Base-by-base conservation (phyloP, 345 rosid species). In the Hibiscus trionum region DNA sequence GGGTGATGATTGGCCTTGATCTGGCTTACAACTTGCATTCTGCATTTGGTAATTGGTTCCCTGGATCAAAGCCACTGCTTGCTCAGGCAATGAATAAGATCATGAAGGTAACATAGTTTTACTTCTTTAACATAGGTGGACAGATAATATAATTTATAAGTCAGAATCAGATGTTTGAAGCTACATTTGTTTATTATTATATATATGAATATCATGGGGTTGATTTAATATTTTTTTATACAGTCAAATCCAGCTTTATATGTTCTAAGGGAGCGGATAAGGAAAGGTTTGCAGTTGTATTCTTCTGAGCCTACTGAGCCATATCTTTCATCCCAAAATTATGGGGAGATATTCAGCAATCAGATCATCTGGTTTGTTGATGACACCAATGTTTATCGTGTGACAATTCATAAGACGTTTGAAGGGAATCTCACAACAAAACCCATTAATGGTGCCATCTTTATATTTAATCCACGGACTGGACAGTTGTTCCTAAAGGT, bases 221-320 rank as follows among this genome's bases (percentile, higher is more conserved):
- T 47, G 39, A 39, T 21, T 75, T 74, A 37, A 72, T 67, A 70
- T 9, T 47, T 44, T 71, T 78, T 1, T 11, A 19, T 69, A 82
- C 94, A 95, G 99, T 95, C 99, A 14, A 96, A 96, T 82, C 99
- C 99, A 35, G 98, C 99, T 71, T 77, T 96, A 60, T 96, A 96
- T 75, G 99, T 96, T 52, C 79, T 96, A 86, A 86, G 99, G 66
- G 99, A 96, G 86, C 89, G 99, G 33, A 93, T 96, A 79, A 87
- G 99, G 85, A 96, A 96, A 81, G 98, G 99, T 79, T 78, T 96
- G 82, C 99, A 96, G 91, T 70, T 96, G 75, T 96, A 96, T 81
- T 96, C 99, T 72, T 96, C 99, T 64, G 99, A 96, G 83, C 99
- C 99, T 72, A 96, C 99, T 44, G 99, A 96, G 74, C 99, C 98